Base-by-base conservation (phyloP, 1,284 basidiomycete genomes). In the Boletus sp. region DNA sequence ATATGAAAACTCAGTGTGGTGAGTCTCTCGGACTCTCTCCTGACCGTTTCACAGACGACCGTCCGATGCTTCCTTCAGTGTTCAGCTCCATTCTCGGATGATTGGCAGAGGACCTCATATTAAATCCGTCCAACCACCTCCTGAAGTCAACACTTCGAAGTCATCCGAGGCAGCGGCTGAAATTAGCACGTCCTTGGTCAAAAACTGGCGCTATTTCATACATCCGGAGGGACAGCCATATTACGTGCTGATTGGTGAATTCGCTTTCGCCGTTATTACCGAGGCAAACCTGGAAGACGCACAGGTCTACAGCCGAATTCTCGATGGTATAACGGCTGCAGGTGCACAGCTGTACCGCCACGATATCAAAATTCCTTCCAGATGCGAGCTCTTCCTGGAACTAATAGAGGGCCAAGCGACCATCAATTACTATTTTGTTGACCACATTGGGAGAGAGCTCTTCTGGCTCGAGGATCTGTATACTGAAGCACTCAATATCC, bases 201-300 rank as follows among this genome's bases (percentile, higher is more conserved):
- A 40, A 25, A 48, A 51, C 2, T 86, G 85, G 85, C 70, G 66
- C 0, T 63, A 71, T 14, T 69, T 77, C 52, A 66, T 78, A 13
- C 85, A 87, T 52, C 83, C 85, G 0, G 85, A 87, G 64, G 85
- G 85, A 27, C 80, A 81, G 61, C 60, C 71, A 4, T 87, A 87
- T 62, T 83, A 80, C 59, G 66, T 74, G 38, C 33, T 56, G 8
- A 67, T 72, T 1, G 44, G 70, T 23, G 67, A 73, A 13, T 62
- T 55, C 19, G 58, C 67, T 9, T 71, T 78, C 25, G 67, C 65
- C 7, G 68, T 83, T 6, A 77, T 85, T 19, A 86, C 85, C 0
- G 83, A 85, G 48, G 78, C 78, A 2, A 74, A 81, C 63, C 43
- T 85, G 21, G 78, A 80, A 59, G 62, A 75, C 16, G 46, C 61